Evolutionary conservation across 176 grass and related monocot species (phyloP).

Genomic region (Zizania latifolia): DNA sequence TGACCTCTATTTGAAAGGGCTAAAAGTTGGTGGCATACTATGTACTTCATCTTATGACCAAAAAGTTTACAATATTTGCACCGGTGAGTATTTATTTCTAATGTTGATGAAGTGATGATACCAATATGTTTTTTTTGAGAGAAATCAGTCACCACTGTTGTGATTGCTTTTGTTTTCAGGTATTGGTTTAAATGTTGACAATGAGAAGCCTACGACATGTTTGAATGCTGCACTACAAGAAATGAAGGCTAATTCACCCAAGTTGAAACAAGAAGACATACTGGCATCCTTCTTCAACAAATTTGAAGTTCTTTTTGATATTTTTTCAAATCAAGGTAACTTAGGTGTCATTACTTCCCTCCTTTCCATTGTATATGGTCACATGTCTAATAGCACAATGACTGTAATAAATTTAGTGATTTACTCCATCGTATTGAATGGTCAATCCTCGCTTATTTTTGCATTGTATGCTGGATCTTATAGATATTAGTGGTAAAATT

Average conservation of each 20-base stretch:
- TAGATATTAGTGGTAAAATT: background rate
- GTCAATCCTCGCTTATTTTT: background rate
- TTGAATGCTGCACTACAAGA: conserved; percentile 64
- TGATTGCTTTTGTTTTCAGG: conserved; percentile 63
- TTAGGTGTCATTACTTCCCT: background rate
- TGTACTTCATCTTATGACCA: conserved; percentile 74
- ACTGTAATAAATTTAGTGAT: too few species aligned
- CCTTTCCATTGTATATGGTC: background rate
- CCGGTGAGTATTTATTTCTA: conserved; percentile 45
- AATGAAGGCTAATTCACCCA: conserved; percentile 25
- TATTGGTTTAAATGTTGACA: conserved; percentile 89
- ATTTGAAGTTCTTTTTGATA: conserved; percentile 82
- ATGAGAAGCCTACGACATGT: conserved; percentile 83
- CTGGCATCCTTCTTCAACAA: conserved; percentile 89
- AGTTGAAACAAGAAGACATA: conserved; percentile 66
- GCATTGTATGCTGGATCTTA: background rate
- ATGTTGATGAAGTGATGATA: background rate
- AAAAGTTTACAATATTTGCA: conserved; percentile 84
- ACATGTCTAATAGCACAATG: background rate
- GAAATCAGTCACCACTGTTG: background rate
- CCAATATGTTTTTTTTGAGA: too few species aligned
- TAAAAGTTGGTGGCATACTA: conserved; percentile 93
- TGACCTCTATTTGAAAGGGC: conserved; percentile 86
- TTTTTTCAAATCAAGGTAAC: conserved; percentile 69
- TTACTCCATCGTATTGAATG: background rate